Percentiles rank a stretch among this genome's conserved stretches.
Conservation (phyloP, 2,329 filamentous ascomycete genomes). For the Paecilomyces sp. region DNA sequence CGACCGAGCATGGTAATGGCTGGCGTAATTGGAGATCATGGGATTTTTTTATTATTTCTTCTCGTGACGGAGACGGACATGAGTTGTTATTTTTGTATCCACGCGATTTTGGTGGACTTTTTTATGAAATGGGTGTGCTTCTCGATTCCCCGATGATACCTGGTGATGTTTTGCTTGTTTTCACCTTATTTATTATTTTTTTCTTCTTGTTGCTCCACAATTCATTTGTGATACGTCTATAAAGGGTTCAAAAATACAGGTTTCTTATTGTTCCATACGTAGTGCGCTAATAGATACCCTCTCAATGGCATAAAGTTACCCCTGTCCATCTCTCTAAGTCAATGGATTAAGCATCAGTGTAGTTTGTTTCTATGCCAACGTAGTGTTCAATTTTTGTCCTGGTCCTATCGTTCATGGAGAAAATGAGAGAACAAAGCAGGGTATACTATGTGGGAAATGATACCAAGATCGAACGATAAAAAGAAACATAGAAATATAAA, state of each 20-base stretch:
- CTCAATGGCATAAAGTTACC: neutral
- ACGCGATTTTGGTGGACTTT: neutral
- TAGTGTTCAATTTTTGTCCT: no score
- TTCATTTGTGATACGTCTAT: neutral
- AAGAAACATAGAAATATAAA: no score
- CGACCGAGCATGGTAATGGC: neutral
- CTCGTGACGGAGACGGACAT: neutral
- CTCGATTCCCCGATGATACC: constrained; percentile 5
- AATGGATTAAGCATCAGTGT: neutral
- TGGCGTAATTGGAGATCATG: neutral
- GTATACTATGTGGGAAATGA: no score
- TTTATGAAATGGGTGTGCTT: neutral
- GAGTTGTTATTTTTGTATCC: neutral
- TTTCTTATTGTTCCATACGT: neutral
- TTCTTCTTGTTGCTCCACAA: neutral
- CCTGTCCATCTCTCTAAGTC: neutral
- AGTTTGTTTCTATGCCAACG: no score
- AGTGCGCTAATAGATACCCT: neutral
- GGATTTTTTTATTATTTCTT: neutral
- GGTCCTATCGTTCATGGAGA: no score
- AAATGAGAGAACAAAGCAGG: no score
- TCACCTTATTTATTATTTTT: neutral
- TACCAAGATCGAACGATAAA: no score
- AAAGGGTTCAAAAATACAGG: neutral
- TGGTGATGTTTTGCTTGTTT: neutral